Evolutionary conservation across 2,329 filamentous ascomycete species (phyloP), one percentile per base, ranked within the genome.

Genomic region (Sporothrix pallida): DNA sequence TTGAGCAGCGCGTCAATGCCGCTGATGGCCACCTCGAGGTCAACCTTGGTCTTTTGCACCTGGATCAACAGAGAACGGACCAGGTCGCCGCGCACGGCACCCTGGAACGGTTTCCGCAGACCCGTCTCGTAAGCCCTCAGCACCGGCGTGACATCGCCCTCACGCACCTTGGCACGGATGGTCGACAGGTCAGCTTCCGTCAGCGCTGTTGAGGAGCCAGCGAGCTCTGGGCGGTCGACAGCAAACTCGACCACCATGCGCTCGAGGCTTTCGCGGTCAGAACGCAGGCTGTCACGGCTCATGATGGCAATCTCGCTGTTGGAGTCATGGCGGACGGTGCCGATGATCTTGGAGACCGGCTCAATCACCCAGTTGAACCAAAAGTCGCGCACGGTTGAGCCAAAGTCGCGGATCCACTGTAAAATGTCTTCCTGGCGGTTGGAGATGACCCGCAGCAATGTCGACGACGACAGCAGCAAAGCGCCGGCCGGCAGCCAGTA

Each of bases 231-330:
- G 78, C 94, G 94, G 78, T 97, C 94, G 10, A 91, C 84, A 4
- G 95, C 93, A 83, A 99, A 99, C 77, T 98, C 96, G 52, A 99
- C 92, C 3, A 99, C 97, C 96, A 99, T 99, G 67, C 96, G 91
- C 81, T 99, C 95, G 46, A 99, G 85, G 79, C 94, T 98, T 72
- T 94, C 93, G 46, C 94, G 90, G 80, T 99, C 96, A 1, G 95
- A 94, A 80, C 92, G 91, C 26, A 99, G 87, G 77, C 94, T 98
- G 77, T 95, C 92, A 74, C 94, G 93, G 83, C 94, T 98, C 92
- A 99, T 96, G 77, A 99, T 93, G 62, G 95, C 96, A 76, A 99
- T 95, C 80, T 98, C 95, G 80, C 94, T 97, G 77, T 91, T 92
- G 78, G 93, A 90, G 79, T 98, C 94, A 81, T 98, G 96, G 5